Evolutionary conservation across 129 eudicot species (phyloP), one percentile per base, ranked within the genome.

Genomic region (Pulicaria dysenterica): DNA sequence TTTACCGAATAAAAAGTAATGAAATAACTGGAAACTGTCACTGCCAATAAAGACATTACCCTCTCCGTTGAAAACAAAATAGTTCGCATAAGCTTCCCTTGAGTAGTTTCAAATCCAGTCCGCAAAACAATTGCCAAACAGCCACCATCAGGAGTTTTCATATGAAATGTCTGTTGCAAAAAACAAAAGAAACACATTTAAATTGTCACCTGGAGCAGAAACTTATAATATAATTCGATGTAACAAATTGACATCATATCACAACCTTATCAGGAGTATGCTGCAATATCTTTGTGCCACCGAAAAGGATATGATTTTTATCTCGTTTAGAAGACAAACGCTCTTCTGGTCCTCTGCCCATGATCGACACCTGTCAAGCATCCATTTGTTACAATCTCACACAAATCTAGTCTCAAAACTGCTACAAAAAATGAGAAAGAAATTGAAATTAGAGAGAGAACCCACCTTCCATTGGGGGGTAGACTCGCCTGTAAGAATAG

Each of bases 391-490:
- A 59, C 4, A 3, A n/a, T 14, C n/a, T 16, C 40, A 70, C n/a
- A 36, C 3, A 38, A 34, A 37, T 58, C 55, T 48, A 37, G 9
- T 60, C 14, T 58, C 16, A 73, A 36, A 67, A 68, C 13, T 58
- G 49, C 38, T 36, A 31, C 8, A 41, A 49, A 42, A 42, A 24
- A 17, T 54, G 10, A 47, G 16, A 59, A 41, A 47, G 68, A 68
- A n/a, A 50, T 45, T 39, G 42, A 45, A 48, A 51, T 24, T 24
- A 24, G 31, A 58, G 13, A 66, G 75, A 67, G 51, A 64, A 49
- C 39, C 47, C 47, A 90, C 99, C 99, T 94, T 94, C 99, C 99
- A 94, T 64, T 94, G 99, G 15, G 99, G 99, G 69, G 99, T 94
- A 54, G 99, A 94, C 85, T 94, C 99, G 73, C 99, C 99, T 2